A percentile compares a stretch with the other conserved stretches of the same genome.
These are phyloP conservation scores for Datura wrightii DNA, from an alignment of 257 asterid species.

Conservation along the genomic window DNA sequence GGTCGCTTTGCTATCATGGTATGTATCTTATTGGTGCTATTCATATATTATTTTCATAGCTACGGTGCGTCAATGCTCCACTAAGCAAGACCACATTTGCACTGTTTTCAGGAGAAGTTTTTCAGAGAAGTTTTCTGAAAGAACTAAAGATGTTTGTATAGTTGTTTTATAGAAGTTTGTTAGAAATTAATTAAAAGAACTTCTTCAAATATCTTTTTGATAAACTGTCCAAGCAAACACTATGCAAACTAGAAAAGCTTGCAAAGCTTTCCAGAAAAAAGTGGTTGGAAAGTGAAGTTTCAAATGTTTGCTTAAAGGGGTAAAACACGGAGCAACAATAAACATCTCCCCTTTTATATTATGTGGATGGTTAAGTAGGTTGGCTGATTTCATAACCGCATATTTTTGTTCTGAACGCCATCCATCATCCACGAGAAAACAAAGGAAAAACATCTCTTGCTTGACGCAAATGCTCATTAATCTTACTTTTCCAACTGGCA, in stretches of 20 bases:
- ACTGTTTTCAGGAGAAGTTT: slow-evolving; percentile 19
- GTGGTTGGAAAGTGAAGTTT: neutral
- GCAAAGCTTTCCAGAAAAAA: neutral
- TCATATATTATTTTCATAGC: slow-evolving; percentile 9
- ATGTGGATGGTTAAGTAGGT: slow-evolving; percentile 17
- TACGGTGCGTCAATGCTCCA: slow-evolving; percentile 25
- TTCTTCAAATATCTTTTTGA: slow-evolving; percentile 20
- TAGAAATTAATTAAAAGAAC: neutral
- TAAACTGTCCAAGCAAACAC: slow-evolving; percentile 16
- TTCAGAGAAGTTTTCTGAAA: neutral
- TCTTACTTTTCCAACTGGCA: slow-evolving; percentile 18
- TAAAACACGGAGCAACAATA: neutral
- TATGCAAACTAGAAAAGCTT: neutral
- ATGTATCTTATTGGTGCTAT: slow-evolving; percentile 39
- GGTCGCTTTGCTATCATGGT: slow-evolving; percentile 91
- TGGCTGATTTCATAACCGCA: slow-evolving; percentile 10
- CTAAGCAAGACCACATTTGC: slow-evolving; percentile 21
- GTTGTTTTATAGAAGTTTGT: slow-evolving; percentile 6
- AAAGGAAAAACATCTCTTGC: slow-evolving; percentile 20
- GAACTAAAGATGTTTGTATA: neutral
- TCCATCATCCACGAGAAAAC: slow-evolving; percentile 17
- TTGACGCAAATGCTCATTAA: slow-evolving; percentile 2
- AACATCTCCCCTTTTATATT: neutral
- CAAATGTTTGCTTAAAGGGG: neutral
- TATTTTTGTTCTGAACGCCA: slow-evolving; percentile 10